These are phyloP conservation scores for Aspergillus sojae DNA, from an alignment of 2,329 filamentous ascomycete genomes.

Conservation along the genomic window DNA sequence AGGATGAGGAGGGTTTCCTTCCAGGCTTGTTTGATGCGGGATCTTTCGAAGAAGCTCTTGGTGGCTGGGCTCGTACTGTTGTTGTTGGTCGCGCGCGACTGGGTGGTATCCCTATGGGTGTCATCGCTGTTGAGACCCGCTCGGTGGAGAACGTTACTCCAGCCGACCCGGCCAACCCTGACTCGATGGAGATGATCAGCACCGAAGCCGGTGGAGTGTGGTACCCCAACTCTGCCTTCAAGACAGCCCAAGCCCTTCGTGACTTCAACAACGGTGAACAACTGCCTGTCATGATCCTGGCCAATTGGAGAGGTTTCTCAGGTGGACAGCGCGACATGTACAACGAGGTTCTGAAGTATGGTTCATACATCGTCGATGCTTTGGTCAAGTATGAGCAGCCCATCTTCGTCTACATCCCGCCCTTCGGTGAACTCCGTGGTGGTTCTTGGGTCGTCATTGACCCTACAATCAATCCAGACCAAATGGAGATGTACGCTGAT, in stretches of 20 bases:
- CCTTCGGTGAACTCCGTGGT: constrained; percentile 93
- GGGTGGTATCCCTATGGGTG: constrained; percentile 96
- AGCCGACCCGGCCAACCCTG: constrained; percentile 95
- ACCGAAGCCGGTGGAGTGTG: constrained; percentile 98
- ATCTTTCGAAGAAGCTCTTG: constrained; percentile 95
- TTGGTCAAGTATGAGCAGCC: constrained; percentile 98
- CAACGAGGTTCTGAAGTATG: constrained; percentile 99
- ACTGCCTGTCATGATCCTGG: constrained; percentile 96
- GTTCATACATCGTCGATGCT: constrained; percentile 97
- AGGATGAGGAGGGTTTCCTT: constrained; percentile 81
- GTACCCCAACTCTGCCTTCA: constrained; percentile 99
- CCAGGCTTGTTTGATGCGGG: constrained; percentile 93
- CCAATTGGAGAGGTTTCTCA: constrained; percentile 99
- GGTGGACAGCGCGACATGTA: constrained; percentile 99
- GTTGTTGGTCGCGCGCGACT: constrained; percentile 95
- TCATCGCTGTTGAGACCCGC: constrained; percentile 94
- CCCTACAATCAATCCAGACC: constrained; percentile 92
- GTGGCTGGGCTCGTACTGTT: constrained; percentile 95
- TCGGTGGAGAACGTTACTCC: constrained; percentile 96
- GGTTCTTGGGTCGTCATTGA: constrained; percentile 99
- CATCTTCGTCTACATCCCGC: constrained; percentile 98
- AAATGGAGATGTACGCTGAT: constrained; percentile 99
- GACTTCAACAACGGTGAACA: constrained; percentile 99
- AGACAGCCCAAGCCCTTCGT: constrained; percentile 97
- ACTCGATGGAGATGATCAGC: constrained; percentile 93